Conservation (phyloP, 2,329 filamentous ascomycete genomes). For the Paraconiothyrium brasiliense region DNA sequence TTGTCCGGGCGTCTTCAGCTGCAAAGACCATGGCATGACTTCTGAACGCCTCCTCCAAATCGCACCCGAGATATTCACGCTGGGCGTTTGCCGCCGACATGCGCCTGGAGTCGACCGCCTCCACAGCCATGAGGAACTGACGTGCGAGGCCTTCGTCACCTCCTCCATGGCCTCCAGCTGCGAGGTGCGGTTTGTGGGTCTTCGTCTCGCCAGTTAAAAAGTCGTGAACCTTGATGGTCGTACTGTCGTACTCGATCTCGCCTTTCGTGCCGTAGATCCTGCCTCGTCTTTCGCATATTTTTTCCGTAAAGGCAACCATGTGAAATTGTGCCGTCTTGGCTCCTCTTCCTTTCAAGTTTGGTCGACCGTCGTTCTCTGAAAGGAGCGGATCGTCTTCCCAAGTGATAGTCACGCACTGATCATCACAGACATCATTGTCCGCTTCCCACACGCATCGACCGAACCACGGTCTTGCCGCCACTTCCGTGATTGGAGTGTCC, state of each 20-base stretch:
- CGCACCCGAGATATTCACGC: constrained; percentile 78
- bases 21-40: constrained; percentile 95
- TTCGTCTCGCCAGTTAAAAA: constrained; percentile 69
- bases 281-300: constrained; percentile 85
- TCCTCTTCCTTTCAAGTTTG: constrained; percentile 54
- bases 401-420: constrained; percentile 86
- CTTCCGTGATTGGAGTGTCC: constrained; percentile 60
- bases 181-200: constrained; percentile 68
- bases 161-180: constrained; percentile 74
- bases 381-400: constrained; percentile 77
- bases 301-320: constrained; percentile 91
- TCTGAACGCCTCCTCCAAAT: constrained; percentile 83
- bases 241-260: constrained; percentile 86
- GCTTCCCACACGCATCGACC: constrained; percentile 94
- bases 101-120: constrained; percentile 76
- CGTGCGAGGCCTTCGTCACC: constrained; percentile 81
- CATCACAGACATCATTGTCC: constrained; percentile 93
- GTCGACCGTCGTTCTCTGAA: constrained; percentile 25
- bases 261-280: constrained; percentile 86
- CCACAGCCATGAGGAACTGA: constrained; percentile 84
- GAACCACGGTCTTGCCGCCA: constrained; percentile 72
- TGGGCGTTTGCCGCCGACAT: constrained; percentile 77
- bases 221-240: constrained; percentile 77
- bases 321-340: constrained; percentile 91
- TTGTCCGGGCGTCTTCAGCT: constrained; percentile 82